Evolutionary conservation across 2,329 filamentous ascomycete species (phyloP), one percentile per base, ranked within the genome.

Genomic region (Talaromyces rugulosus): DNA sequence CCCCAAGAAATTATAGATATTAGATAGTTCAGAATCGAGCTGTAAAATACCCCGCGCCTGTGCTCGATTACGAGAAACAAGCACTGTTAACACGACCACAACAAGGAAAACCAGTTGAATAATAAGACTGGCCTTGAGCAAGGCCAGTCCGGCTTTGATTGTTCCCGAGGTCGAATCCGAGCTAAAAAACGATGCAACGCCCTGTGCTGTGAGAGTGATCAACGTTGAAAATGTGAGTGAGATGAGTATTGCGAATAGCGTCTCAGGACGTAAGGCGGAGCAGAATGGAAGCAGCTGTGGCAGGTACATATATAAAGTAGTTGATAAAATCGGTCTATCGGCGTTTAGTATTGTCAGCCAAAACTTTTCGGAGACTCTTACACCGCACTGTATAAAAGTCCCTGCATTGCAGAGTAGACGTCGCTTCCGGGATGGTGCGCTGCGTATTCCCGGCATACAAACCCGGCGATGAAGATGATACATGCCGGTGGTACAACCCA

Each of bases 401-500:
- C 50, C 50, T 53, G 50, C 64, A 53, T 58, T 51, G 64, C 63
- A 47, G 57, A 63, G 50, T 66, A 66, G 27, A 53, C 18, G 16
- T 63, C 40, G 18, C 53, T 53, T 30, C 62, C 40, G 36, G 57
- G n/a, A 6, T 58, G n/a, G 9, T 57, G 23, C 8, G 64, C 60
- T 14, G 53, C 47, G 42, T 65, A 54, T 54, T 66, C 64, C 12
- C 63, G 64, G 52, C 63, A 65, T 36, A 66, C 63, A 61, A 66
- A 65, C 23, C 63, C 63, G 9, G 61, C 64, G 36, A 52, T 57
- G 54, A 65, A 63, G 30, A 66, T 42, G 53, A 60, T 34, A 57
- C 61, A 65, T 12, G 64, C 61, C n/a, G 52, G 62, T 2, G 63
- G 61, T 3, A 66, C 60, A 8, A 57, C 54, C 61, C 63, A 63